These are phyloP conservation scores for Sequoiadendron giganteum DNA, from an alignment of 75 land plant species.

Conservation along the genomic window DNA sequence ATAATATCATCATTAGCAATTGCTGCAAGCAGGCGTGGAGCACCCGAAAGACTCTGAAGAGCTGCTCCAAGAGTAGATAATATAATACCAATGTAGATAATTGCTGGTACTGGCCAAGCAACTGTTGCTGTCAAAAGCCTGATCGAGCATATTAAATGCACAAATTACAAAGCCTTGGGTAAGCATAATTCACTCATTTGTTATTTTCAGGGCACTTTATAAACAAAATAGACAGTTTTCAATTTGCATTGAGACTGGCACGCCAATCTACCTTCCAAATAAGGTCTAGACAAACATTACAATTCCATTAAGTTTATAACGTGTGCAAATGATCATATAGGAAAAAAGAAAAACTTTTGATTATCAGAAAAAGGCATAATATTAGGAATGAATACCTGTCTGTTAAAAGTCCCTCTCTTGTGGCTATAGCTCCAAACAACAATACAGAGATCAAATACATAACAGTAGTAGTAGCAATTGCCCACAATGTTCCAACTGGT, in stretches of 20 bases:
- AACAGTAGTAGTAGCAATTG: conserved; percentile 79
- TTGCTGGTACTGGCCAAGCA: conserved; percentile 96
- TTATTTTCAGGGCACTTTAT: not conserved
- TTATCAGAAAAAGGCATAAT: conserved; percentile 8
- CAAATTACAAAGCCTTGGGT: conserved; percentile 7
- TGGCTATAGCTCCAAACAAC: conserved; percentile 90
- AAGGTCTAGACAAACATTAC: not conserved
- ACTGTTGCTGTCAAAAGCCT: conserved; percentile 94
- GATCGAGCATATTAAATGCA: conserved; percentile 22
- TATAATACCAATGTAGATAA: conserved; percentile 88
- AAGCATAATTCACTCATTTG: not conserved
- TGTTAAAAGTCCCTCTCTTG: conserved; percentile 85
- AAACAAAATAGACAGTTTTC: not conserved
- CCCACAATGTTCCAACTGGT: conserved; percentile 90
- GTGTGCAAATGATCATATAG: not conserved
- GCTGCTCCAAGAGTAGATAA: conserved; percentile 98
- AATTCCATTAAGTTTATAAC: not conserved
- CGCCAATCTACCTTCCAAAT: not conserved
- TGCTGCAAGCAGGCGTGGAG: conserved; percentile 96
- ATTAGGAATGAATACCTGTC: conserved; percentile 53
- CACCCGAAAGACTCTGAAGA: conserved; percentile 93
- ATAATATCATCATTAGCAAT: conserved; percentile 98
- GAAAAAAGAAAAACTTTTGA: not conserved
- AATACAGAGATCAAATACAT: conserved; percentile 79
- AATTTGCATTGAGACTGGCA: not conserved